A percentile compares a stretch with the other conserved stretches of the same genome.
Conservation (phyloP, 441 rosid species). For the Geranium incanum region DNA sequence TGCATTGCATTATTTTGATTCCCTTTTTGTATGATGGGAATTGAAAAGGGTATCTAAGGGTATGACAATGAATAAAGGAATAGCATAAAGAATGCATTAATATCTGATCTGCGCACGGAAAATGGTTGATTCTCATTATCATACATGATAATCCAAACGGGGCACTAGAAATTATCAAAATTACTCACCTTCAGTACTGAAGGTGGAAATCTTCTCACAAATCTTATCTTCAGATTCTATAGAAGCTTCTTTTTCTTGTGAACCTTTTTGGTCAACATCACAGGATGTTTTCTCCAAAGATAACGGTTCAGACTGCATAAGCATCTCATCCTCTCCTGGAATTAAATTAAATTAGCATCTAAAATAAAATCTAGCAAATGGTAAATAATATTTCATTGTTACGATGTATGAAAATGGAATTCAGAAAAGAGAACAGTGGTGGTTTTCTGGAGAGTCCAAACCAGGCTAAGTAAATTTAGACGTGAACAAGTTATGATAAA, state of each 20-base stretch:
- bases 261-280: constrained; percentile 20
- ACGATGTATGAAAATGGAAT: not conserved
- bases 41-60: no score
- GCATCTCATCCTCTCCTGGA: constrained; percentile 18
- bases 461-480: not conserved
- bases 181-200: constrained; percentile 26
- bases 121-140: no score
- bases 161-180: not conserved
- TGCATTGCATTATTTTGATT: no score
- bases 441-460: not conserved
- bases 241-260: constrained; percentile 23
- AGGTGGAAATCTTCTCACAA: constrained; percentile 20
- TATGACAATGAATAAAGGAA: no score
- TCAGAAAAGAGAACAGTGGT: not conserved
- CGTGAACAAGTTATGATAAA: not conserved
- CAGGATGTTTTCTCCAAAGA: constrained; percentile 16
- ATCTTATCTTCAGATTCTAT: constrained; percentile 24
- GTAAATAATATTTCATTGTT: not conserved
- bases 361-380: not conserved
- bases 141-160: no score
- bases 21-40: no score
- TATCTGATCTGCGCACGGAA: no score
- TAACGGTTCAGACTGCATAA: constrained; percentile 21
- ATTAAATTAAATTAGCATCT: constrained; percentile 21
- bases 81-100: no score